phyloP scores from a whole-genome alignment of 768 basidiomycete species.

The Rossbeevera mucosa region DNA sequence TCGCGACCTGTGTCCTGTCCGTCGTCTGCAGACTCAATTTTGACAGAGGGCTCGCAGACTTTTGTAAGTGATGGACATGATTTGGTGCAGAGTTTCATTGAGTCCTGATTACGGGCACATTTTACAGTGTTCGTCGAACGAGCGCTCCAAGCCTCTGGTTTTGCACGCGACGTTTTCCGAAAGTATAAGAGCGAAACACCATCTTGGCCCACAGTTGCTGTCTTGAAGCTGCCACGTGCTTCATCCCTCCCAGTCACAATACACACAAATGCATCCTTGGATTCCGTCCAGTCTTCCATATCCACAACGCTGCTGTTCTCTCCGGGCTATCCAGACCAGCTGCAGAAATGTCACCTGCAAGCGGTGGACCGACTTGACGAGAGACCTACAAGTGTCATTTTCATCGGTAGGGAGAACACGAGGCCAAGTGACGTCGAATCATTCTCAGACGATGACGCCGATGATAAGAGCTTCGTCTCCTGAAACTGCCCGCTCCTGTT shows the following conservation, averaged over 20 bases:
- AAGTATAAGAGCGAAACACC: neutral
- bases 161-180: slow-evolving; percentile 14
- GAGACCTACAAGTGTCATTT: neutral
- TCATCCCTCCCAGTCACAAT: neutral
- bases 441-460: neutral
- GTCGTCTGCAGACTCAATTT: slow-evolving; percentile 51
- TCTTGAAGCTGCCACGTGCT: neutral
- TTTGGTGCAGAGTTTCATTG: neutral
- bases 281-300: neutral
- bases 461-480: neutral
- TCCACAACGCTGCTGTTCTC: slow-evolving; percentile 4
- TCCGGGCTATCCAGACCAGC: neutral
- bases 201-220: neutral
- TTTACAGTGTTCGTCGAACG: slow-evolving; percentile 14
- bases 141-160: slow-evolving; percentile 14
- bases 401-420: slow-evolving; percentile 1
- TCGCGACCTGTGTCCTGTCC: slow-evolving; percentile 40
- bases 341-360: neutral
- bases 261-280: neutral
- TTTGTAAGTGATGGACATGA: slow-evolving; percentile 34
- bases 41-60: slow-evolving; percentile 51
- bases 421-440: neutral
- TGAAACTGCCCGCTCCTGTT: neutral
- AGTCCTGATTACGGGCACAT: neutral
- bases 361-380: neutral